Conservation (phyloP, 2,329 filamentous ascomycete species). For the Xylariaceae sp. region DNA sequence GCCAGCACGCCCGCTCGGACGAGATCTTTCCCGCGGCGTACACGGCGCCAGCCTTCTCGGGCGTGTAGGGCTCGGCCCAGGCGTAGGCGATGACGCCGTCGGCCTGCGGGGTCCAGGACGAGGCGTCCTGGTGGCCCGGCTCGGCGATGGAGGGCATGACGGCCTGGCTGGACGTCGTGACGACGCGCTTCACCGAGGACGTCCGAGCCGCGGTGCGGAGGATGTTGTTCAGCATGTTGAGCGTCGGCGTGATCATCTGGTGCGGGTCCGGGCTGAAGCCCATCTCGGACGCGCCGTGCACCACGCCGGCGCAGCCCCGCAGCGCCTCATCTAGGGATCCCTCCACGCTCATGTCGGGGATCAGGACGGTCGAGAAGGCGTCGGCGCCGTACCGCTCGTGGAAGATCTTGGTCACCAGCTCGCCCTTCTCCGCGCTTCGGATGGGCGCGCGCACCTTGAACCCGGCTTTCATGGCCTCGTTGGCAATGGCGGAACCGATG, state of each 20-base stretch:
- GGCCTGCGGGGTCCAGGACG: not conserved
- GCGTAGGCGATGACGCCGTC: not conserved
- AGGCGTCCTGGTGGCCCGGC: not conserved
- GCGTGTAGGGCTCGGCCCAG: not conserved
- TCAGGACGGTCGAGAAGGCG: not conserved
- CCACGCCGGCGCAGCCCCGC: not conserved
- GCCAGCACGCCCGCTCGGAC: not conserved
- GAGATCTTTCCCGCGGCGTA: not conserved
- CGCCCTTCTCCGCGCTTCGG: not conserved
- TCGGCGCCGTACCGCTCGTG: not conserved
- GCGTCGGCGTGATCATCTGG: not conserved
- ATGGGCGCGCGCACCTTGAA: not conserved
- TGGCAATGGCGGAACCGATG: not conserved
- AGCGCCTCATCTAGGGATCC: not conserved
- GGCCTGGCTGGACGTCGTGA: not conserved
- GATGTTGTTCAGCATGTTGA: not conserved
- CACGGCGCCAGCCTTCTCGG: not conserved
- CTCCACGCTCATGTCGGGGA: not conserved
- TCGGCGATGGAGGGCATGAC: not conserved
- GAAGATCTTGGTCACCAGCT: not conserved
- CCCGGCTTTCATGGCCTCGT: not conserved
- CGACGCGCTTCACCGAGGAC: not conserved
- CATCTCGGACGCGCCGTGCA: not conserved
- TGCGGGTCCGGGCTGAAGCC: not conserved
- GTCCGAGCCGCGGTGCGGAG: not conserved